Evolutionary conservation across 2,329 filamentous ascomycete species (phyloP).

Genomic region (Fusarium solani-melongenae): DNA sequence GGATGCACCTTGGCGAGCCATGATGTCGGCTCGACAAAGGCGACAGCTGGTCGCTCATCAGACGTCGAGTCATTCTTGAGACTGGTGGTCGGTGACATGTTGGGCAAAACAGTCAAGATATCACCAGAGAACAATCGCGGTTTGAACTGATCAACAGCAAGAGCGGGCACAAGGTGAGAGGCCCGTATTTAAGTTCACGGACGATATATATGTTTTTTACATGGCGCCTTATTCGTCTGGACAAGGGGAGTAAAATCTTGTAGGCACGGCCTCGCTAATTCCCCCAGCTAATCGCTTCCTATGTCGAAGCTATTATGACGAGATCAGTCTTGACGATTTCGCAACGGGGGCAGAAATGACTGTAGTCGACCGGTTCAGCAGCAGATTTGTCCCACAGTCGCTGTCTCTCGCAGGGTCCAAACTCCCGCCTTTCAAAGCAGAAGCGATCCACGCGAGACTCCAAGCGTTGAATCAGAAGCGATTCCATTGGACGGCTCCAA

Average conservation of each 20-base stretch:
- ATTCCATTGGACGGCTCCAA: background rate
- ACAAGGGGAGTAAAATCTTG: background rate
- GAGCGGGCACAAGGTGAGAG: background rate
- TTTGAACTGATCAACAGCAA: slow-evolving; percentile 4
- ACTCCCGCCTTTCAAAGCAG: background rate
- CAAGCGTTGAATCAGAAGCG: background rate
- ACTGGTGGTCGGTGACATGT: slow-evolving; percentile 24
- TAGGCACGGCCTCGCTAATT: background rate
- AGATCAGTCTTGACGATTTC: background rate
- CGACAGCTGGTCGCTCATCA: background rate
- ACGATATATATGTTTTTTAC: background rate
- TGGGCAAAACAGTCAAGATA: background rate
- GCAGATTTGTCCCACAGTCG: background rate
- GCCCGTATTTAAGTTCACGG: background rate
- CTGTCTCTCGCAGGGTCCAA: background rate
- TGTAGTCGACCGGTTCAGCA: background rate
- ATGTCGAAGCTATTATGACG: slow-evolving; percentile 21
- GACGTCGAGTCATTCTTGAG: slow-evolving; percentile 1
- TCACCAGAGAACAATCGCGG: background rate
- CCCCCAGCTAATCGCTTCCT: background rate
- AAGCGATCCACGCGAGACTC: background rate
- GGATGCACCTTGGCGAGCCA: slow-evolving; percentile 47
- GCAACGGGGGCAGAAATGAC: slow-evolving; percentile 4
- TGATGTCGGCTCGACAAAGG: slow-evolving; percentile 26
- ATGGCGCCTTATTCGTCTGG: background rate